Evolutionary conservation across 202 grass and related monocot genomes (phyloP).

Genomic region (Thinopyrum obtusiflorum): DNA sequence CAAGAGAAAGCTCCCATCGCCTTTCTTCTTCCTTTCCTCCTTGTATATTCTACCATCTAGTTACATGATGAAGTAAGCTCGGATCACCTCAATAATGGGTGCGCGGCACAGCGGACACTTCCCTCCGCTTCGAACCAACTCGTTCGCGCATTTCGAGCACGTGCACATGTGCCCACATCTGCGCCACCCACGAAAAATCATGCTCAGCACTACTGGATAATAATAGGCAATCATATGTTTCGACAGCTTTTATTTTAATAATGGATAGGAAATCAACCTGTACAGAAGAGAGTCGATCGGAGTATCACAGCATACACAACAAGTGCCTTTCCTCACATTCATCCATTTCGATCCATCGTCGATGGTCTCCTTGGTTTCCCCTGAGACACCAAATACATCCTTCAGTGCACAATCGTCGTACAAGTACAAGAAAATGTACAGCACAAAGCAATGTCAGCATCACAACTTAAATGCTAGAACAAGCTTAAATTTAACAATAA

Average conservation of each 20-base stretch:
- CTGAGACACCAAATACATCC: conserved; percentile 30
- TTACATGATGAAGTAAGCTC: conserved; percentile 82
- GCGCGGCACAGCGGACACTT: conserved; percentile 91
- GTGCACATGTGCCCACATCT: conserved; percentile 99
- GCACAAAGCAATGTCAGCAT: background rate
- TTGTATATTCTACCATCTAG: conserved; percentile 41
- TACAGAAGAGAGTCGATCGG: conserved; percentile 94
- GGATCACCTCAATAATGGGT: conserved; percentile 85
- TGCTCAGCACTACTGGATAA: background rate
- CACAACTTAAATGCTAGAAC: background rate
- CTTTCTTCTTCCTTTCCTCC: background rate
- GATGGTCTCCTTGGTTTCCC: conserved; percentile 44
- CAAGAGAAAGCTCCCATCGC: background rate
- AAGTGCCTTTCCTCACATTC: conserved; percentile 83
- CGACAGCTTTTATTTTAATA: background rate
- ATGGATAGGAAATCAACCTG: conserved; percentile 37
- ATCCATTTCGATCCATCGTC: conserved; percentile 87
- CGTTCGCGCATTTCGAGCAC: conserved; percentile 79
- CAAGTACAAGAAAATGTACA: background rate
- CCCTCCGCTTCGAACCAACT: conserved; percentile 60
- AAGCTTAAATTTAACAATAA: background rate
- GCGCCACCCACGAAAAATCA: background rate
- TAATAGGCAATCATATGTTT: background rate
- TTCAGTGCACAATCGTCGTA: background rate
- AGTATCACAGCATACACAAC: conserved; percentile 81